Base-by-base conservation (phyloP, 2,329 filamentous ascomycete genomes). In the Rhynchosporium graminicola region DNA sequence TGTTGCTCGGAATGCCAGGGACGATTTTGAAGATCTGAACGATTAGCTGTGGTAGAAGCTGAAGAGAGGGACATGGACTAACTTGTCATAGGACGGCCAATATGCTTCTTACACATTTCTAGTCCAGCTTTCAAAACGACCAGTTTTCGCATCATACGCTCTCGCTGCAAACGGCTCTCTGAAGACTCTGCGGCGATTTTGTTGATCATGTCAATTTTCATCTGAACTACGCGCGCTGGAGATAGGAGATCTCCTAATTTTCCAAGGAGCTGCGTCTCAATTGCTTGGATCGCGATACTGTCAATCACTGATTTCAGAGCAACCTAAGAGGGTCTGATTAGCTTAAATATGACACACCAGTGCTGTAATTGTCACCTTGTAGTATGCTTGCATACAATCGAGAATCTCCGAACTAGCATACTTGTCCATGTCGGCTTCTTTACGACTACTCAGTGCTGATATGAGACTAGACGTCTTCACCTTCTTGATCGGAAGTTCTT, bases 221-320 rank as follows among this genome's bases (percentile, higher is more conserved):
- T 60, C 2, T 50, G 29, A 40, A 56, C 67, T 43, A 73, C 64
- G 7, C 62, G 56, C 26, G 72, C 54, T 2, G 73, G 70, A 0
- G 62, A 71, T 57, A 75, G 71, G 29, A 75, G 71, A 0, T 67
- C 60, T 31, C 71, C 65, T 4, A 75, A 63, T 4, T 67, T 69
- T 4, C 64, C 63, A 2, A 75, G 58, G 33, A 75, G 71, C 50
- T 73, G 72, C n/a, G 71, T 68, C 45, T 74, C 73, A 9, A 76
- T 65, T n/a, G 75, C 72, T 58, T 74, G 74, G 0, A 62, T 71
- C 0, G 73, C 74, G 7, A 75, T 63, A 50, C 75, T 74, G 7
- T 72, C 72, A 3, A 76, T 61, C 54, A 75, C 75, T 0, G 62
- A 70, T 47, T 75, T 74, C 51, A 72, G 62, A 1, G 62, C 60